Evolutionary conservation across 1,284 basidiomycete genomes (phyloP), one percentile per base, ranked within the genome.

Genomic region (Puccinia polysora): DNA sequence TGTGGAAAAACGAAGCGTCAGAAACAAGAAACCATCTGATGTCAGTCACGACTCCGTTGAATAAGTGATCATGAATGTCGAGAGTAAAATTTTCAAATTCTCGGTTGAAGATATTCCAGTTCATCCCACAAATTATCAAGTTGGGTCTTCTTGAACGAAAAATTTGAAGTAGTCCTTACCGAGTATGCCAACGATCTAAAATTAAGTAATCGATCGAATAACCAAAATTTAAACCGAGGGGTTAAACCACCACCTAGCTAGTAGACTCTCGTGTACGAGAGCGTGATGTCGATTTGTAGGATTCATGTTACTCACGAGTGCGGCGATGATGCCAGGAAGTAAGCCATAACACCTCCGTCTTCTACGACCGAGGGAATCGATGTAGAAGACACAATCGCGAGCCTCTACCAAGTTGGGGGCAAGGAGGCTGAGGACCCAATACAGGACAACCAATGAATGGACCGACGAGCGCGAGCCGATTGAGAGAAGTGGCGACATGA

Each of bases 351-450:
- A 70, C 15, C 56, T 45, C 23, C 56, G 28, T 59, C 67, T 47
- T 36, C 58, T 47, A 2, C 67, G 55, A 30, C 67, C 67, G 5
- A 60, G 18, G 4, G 43, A 32, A 32, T 70, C 67, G 20, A 34
- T 70, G 25, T 70, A 60, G 34, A 40, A 70, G 28, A 20, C 38
- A 38, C 67, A 70, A 40, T 60, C 47, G 15, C 67, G 67, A n/a
- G 67, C 67, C 4, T 36, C 47, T 25, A 40, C 45, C 4, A 45
- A 25, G 2, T 2, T 40, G 4, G 56, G 32, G 3, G 23, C 28
- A 14, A 70, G 18, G 47, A 70, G 7, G 14, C 25, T 7, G 50
- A 55, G 10, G 32, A 56, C 8, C 18, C 53, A 7, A 25, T 67
- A 55, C 28, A 58, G 1, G 43, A 56, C 43, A 10, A 56, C 20